These are phyloP conservation scores for Colletotrichum lentis DNA, from an alignment of 2,329 filamentous ascomycete genomes.

Conservation along the genomic window DNA sequence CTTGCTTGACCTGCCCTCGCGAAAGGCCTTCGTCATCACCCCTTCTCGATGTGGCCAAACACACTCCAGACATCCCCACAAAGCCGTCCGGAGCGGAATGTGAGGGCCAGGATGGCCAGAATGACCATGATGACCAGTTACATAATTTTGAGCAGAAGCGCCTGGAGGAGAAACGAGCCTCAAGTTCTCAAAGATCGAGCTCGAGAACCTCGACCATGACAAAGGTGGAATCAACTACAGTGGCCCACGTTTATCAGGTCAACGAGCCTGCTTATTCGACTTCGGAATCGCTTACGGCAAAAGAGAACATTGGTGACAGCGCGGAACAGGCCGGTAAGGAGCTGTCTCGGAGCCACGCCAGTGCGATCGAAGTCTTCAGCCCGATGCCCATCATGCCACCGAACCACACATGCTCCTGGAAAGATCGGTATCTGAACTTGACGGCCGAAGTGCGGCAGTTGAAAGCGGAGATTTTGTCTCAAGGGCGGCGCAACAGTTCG, in stretches of 20 bases:
- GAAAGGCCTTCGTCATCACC: background rate
- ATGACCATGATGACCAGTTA: background rate
- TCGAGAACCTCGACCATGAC: slow-evolving; percentile 2
- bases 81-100: background rate
- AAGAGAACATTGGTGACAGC: background rate
- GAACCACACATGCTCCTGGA: slow-evolving; percentile 55
- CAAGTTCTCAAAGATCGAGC: slow-evolving; percentile 8
- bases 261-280: background rate
- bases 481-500: slow-evolving; percentile 35
- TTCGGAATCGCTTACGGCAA: background rate
- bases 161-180: slow-evolving; percentile 3
- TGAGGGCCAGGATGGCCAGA: background rate
- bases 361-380: slow-evolving; percentile 43
- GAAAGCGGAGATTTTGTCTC: slow-evolving; percentile 49
- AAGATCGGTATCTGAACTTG: slow-evolving; percentile 52
- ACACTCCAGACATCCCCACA: background rate
- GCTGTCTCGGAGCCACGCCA: background rate
- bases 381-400: slow-evolving; percentile 49
- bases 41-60: background rate
- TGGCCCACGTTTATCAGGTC: background rate
- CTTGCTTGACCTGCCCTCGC: slow-evolving; percentile 12
- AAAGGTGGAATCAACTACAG: slow-evolving; percentile 2
- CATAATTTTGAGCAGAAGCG: background rate
- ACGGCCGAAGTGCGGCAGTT: slow-evolving; percentile 53
- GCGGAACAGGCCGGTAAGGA: background rate